Evolutionary conservation across 768 basidiomycete genomes (phyloP).

Genomic region (Leccinum boreale): DNA sequence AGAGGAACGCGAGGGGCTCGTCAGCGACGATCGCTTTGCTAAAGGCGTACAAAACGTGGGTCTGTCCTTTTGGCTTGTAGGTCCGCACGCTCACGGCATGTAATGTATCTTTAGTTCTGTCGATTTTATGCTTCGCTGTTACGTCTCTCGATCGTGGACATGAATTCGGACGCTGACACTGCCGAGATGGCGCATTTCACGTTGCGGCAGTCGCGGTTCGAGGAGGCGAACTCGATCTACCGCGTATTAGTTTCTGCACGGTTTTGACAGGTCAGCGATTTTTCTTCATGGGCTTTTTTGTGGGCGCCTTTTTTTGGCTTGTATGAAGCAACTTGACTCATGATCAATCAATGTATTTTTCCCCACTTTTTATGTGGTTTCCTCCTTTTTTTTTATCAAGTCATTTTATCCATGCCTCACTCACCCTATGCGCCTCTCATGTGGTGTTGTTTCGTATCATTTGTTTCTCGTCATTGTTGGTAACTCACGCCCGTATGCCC

Average conservation of each 20-base stretch:
- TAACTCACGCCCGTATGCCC: background rate
- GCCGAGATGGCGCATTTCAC: constrained; percentile 79
- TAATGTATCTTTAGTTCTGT: constrained; percentile 49
- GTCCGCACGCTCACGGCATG: constrained; percentile 4
- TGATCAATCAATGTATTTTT: background rate
- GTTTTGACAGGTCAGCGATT: constrained; percentile 17
- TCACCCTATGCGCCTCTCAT: background rate
- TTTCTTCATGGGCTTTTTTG: constrained; percentile 4
- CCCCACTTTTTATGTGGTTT: background rate
- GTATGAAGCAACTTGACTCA: constrained; percentile 8
- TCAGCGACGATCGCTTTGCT: constrained; percentile 70
- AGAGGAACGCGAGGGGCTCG: constrained; percentile 63
- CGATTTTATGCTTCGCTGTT: constrained; percentile 73
- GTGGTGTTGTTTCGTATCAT: background rate
- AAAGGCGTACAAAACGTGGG: constrained; percentile 70
- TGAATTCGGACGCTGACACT: constrained; percentile 60
- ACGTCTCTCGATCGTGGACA: constrained; percentile 62
- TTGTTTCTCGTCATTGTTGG: background rate
- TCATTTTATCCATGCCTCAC: background rate
- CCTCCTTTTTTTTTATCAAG: background rate
- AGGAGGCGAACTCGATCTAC: constrained; percentile 75
- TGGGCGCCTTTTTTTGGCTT: constrained; percentile 14
- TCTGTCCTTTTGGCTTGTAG: background rate
- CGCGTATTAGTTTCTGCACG: constrained; percentile 51
- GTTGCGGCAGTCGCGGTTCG: constrained; percentile 66